These are phyloP conservation scores for Eucalyptus polybractea DNA, from an alignment of 345 rosid genomes.

Conservation along the genomic window DNA sequence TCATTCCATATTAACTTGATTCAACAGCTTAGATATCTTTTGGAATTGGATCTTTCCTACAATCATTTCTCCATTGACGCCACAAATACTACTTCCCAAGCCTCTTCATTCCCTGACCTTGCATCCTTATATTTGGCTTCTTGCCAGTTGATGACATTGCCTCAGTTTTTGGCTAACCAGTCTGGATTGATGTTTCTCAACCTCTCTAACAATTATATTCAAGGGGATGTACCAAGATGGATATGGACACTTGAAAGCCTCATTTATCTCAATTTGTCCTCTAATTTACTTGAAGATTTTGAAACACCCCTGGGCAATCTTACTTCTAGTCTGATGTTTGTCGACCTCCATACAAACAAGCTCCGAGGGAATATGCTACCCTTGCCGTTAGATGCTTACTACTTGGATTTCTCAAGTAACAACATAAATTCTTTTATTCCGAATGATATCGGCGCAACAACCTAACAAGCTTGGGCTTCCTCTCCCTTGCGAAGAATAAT, in stretches of 20 bases:
- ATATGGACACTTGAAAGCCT: neutral
- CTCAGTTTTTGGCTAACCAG: constrained; percentile 15
- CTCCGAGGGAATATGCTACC: rapidly evolving
- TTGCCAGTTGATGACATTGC: constrained; percentile 17
- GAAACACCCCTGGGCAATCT: neutral
- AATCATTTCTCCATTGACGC: constrained; percentile 12
- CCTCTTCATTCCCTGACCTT: neutral
- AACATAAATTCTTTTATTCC: neutral
- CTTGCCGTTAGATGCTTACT: rapidly evolving
- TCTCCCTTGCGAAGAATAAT: neutral
- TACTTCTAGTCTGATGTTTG: rapidly evolving
- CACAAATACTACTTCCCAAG: neutral
- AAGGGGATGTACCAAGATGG: constrained; percentile 28
- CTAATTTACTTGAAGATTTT: constrained; percentile 1
- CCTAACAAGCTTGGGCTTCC: rapidly evolving
- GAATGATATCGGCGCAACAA: rapidly evolving
- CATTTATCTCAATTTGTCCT: constrained; percentile 10
- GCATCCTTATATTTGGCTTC: constrained; percentile 18
- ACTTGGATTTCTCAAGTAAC: neutral
- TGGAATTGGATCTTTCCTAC: constrained; percentile 25
- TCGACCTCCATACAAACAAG: neutral
- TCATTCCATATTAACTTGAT: neutral
- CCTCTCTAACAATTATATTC: constrained; percentile 33
- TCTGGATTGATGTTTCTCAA: neutral
- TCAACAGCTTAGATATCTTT: constrained; percentile 9